Conservation (phyloP, 345 rosid genomes). For the Mangifera indica region DNA sequence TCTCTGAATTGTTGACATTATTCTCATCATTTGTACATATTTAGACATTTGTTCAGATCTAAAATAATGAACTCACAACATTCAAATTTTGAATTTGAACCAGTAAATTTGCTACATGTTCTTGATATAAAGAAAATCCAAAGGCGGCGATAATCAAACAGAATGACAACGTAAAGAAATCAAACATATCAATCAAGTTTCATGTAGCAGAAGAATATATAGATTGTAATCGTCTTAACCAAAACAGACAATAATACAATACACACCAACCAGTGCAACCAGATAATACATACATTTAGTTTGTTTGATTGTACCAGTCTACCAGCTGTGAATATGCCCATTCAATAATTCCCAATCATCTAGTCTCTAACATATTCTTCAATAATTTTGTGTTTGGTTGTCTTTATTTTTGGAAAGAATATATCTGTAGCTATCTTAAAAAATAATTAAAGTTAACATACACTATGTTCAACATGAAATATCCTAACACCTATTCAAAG, state of each 20-base stretch:
- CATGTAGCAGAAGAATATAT: constrained; percentile 15
- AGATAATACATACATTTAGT: background rate
- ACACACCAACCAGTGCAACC: background rate
- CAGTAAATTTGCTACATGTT: background rate
- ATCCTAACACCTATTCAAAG: background rate
- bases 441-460: background rate
- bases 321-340: background rate
- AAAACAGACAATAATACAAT: constrained; percentile 10
- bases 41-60: too few relatives aligned
- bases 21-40: background rate
- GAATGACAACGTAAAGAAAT: constrained; percentile 14
- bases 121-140: background rate
- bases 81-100: constrained; percentile 37
- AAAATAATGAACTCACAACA: background rate
- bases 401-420: constrained; percentile 13
- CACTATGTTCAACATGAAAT: background rate
- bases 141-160: constrained; percentile 6
- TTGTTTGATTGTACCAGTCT: constrained; percentile 1
- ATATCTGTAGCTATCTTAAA: background rate
- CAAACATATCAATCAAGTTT: constrained; percentile 20
- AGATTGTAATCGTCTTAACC: constrained; percentile 11
- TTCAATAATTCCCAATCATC: constrained; percentile 5
- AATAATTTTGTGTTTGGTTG: background rate
- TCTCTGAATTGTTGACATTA: background rate
- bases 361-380: constrained; percentile 10